Base-by-base conservation (phyloP, 805 yeast species). In the Ogataea siamensis region DNA sequence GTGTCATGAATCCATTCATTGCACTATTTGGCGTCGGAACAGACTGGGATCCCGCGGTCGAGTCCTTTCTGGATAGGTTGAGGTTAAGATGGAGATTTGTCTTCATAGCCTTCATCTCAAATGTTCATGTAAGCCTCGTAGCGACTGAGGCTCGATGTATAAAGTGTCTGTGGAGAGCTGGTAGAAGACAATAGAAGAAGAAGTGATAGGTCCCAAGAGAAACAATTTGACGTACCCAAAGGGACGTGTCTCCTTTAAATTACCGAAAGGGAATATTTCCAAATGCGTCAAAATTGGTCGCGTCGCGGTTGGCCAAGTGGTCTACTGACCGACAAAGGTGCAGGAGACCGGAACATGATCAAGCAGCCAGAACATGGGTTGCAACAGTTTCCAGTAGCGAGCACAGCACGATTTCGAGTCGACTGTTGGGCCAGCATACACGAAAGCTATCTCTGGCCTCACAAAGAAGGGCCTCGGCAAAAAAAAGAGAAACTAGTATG, bases 31-130 rank as follows among this genome's bases (percentile, higher is more conserved):
- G 39, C 14, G 39, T 35, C 16, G 24, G 22, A 7, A 30, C 28
- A 7, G 19, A n/a, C 22, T 28, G 39, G 19, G 38, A 34, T 22
- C 49, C 48, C 10, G 43, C 22, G 2, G 25, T 22, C 9, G 46
- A 39, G 41, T 51, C 55, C 35, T 47, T 42, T 36, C 56, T 50
- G 21, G 50, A 37, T 12, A 50, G 34, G 19, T 35, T 45, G 12
- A 49, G 31, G 34, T 50, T 50, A 29, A 55, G 37, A 36, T 55
- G 58, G 29, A 55, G 39, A 39, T 54, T 51, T 17, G 58, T 42
- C 30, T 46, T 52, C 54, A 55, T 54, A 15, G 57, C 45, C 49
- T 53, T 55, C 57, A 52, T 53, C 12, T 34, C 29, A 33, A 34
- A 26, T 15, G 40, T 30, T 21, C 40, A 37, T 31, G 18, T n/a